Base-by-base conservation (phyloP, 345 rosid genomes). In the Arabidopsis suecica region DNA sequence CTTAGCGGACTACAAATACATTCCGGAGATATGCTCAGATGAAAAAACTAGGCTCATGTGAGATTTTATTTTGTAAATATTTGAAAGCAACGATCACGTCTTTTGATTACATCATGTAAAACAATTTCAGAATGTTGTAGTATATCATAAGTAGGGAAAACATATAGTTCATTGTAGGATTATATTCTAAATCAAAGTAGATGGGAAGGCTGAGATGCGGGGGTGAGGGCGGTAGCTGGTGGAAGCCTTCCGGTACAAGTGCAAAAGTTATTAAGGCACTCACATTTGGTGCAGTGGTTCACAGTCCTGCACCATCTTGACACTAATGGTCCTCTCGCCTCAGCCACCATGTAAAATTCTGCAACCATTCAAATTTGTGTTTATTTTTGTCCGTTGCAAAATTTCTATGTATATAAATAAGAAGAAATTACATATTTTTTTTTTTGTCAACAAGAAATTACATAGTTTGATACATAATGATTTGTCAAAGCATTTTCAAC, bases 21-120 rank as follows among this genome's bases (percentile, higher is more conserved):
- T 51, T 38, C 79, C 0, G 63, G 73, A 76, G 82, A 75, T 40
- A 76, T 64, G 77, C 71, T 76, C 33, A 37, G 80, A 65, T 64
- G 16, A 62, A 64, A 64, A 16, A 22, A 25, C 47, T 51, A 75
- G 69, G 53, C 56, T 59, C 16, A n/a, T 75, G 58, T 50, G 54
- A 25, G 48, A 5, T 61, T 61, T 12, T 61, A 16, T 6, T 18
- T 42, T 76, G 75, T 69, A 61, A 44, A 69, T 69, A 53, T 34
- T 61, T 69, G 57, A 34, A 53, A 34, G 49, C 64, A 42, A 22
- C 44, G 6, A 3, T 60, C 33, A 60, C 16, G 34, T 65, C 22
- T 48, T 48, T 48, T 1, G 34, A n/a, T n/a, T 14, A 47, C 25
- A 57, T 66, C 57, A 13, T 66, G 42, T 74, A 23, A 65, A 45